Conservation (phyloP, 2,329 filamentous ascomycete species). For the Colletotrichum simmondsii region DNA sequence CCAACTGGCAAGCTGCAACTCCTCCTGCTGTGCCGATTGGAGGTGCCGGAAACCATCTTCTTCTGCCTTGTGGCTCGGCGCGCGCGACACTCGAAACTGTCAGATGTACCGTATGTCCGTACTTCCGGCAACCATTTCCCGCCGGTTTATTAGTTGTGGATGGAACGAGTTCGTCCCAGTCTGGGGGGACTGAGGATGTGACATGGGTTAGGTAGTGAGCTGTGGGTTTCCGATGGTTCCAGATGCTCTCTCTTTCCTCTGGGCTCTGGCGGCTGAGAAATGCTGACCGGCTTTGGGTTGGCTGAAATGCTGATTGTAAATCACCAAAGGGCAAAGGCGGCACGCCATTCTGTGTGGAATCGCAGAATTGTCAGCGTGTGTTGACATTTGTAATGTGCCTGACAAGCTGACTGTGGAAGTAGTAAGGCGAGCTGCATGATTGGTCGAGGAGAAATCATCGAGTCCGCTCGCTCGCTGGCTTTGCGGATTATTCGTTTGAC, state of each 20-base stretch:
- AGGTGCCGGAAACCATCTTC: not conserved
- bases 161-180: not conserved
- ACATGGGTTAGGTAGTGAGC: not conserved
- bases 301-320: not conserved
- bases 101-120: not conserved
- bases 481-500: not conserved
- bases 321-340: not conserved
- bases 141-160: not conserved
- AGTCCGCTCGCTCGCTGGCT: not conserved
- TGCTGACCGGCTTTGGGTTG: not conserved
- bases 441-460: not conserved
- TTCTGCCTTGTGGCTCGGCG: not conserved
- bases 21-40: not conserved
- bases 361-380: not conserved
- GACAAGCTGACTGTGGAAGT: not conserved
- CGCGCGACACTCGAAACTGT: not conserved
- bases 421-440: not conserved
- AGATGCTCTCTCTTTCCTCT: not conserved
- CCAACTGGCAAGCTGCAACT: not conserved
- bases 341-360: not conserved
- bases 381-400: not conserved
- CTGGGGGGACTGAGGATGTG: not conserved
- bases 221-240: conserved; percentile 1
- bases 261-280: not conserved
- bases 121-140: not conserved